Conservation (phyloP, 768 basidiomycete genomes). For the Tricholoma hemisulphureum region DNA sequence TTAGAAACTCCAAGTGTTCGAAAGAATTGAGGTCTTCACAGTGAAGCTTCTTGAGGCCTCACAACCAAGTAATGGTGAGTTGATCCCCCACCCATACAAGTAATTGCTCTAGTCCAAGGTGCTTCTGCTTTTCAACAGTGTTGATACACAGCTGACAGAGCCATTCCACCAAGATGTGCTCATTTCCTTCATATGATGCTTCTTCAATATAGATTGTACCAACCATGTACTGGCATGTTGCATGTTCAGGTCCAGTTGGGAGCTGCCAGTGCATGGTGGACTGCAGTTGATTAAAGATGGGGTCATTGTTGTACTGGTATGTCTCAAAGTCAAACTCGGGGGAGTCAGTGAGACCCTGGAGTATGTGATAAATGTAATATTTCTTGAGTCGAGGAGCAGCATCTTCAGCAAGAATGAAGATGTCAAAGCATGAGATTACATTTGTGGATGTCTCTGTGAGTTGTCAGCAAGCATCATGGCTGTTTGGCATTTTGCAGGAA, state of each 20-base stretch:
- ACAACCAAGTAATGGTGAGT: slow-evolving; percentile 37
- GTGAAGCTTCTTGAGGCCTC: slow-evolving; percentile 33
- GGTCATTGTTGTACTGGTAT: slow-evolving; percentile 19
- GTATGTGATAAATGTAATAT: slow-evolving; percentile 17
- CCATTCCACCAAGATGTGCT: slow-evolving; percentile 23
- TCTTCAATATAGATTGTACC: too few species aligned
- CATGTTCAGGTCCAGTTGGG: slow-evolving; percentile 2
- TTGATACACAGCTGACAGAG: slow-evolving; percentile 25
- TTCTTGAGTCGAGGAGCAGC: slow-evolving; percentile 12
- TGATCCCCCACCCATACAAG: slow-evolving; percentile 37
- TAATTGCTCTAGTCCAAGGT: slow-evolving; percentile 20
- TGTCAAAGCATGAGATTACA: slow-evolving; percentile 21
- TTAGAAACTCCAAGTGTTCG: slow-evolving; percentile 35
- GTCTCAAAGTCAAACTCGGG: slow-evolving; percentile 29
- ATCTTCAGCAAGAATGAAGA: slow-evolving; percentile 17
- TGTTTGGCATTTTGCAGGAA: too few species aligned
- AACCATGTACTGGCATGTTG: too few species aligned
- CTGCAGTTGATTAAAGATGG: slow-evolving; percentile 12
- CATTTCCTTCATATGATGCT: too few species aligned
- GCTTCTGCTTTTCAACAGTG: slow-evolving; percentile 19
- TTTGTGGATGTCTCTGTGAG: too few species aligned
- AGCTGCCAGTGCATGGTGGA: slow-evolving; percentile 26
- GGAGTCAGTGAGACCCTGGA: slow-evolving; percentile 22
- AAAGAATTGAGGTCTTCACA: slow-evolving; percentile 38
- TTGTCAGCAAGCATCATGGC: too few species aligned